Base-by-base conservation (phyloP, 306 rosid genomes). In the Alnus glutinosa region DNA sequence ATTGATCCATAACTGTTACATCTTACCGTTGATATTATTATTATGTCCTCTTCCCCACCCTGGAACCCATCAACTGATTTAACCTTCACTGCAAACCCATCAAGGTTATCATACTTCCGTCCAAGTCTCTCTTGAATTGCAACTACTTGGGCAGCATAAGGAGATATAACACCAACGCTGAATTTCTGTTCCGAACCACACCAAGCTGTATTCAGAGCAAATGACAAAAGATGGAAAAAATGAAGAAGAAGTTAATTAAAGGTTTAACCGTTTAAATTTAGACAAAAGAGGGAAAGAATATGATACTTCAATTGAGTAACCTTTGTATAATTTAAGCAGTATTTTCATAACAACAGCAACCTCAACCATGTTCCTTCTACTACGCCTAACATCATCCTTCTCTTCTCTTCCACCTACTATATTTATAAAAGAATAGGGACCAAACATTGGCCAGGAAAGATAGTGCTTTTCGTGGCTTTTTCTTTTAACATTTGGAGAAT, bases 291-390 rank as follows among this genome's bases (percentile, higher is more conserved):
- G 7, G 61, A 23, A 23, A 23, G 28, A 23, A 23, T 23, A 23
- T 23, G 28, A 23, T 23, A 23, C 28, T 23, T 23, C n/a, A 23
- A 23, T 23, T 23, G 28, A 23, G 28, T 55, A 16, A 55, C 61
- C 61, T 55, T 55, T 55, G 30, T n/a, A 7, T 7, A 55, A 55
- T 5, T n/a, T 55, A 3, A 5, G 61, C 61, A 55, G n/a, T n/a
- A 55, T n/a, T 55, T 55, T 55, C 30, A 55, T n/a, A n/a, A 55
- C 86, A 52, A 82, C 86, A 73, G 84, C 84, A 19, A 76, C 89
- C 77, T 85, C 89, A 23, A 76, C 89, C 86, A 73, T 76, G 69
- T 82, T 85, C 59, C 77, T 85, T 9, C 42, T 50, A 70, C 89
- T 82, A 73, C 39, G 69, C 55, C 78, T 77, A 72, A 79, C 84